Base-by-base conservation (phyloP, 257 asterid species). In the Capsicum pubescens region DNA sequence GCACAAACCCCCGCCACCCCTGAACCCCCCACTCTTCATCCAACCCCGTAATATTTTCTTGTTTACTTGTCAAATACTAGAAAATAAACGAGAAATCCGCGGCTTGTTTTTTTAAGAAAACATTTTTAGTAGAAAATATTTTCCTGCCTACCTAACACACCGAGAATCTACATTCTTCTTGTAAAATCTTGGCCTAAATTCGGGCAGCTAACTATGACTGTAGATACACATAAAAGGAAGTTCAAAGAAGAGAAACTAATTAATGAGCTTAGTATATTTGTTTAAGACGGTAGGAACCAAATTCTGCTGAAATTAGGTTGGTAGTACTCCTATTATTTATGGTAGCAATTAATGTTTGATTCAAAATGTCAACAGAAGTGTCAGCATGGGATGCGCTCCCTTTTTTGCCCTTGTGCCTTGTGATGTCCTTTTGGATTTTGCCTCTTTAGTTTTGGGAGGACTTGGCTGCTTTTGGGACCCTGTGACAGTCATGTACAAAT, bases 401-500 rank as follows among this genome's bases (percentile, higher is more conserved):
- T 50, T 42, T 13, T 21, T 74, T 52, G 4, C 61, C 63, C 46
- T 76, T 76, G 21, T 76, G 63, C 14, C 13, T 52, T 50, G 44
- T 50, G 5, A 50, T 52, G 48, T 52, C 48, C 15, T 76, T 76
- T 52, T 76, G 9, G 26, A 9, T 76, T 76, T 52, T 76, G 9
- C 63, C 81, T 76, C 46, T 12, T 39, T 39, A 72, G 59, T 48
- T 72, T 72, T 72, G 35, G 80, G 9, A 19, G 35, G 1, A 76
- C 61, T 52, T 52, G 46, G 63, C 2, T 12, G n/a, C 46, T 50
- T 71, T 19, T 74, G 81, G 61, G 57, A 68, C 19, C 46, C 63
- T 13, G n/a, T 21, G 48, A 76, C 81, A 76, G 26, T 54, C 32
- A 26, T 26, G 63, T 76, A 54, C 81, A 76, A 21, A 52, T 76